Conservation (phyloP, 345 rosid species). For the Eucalyptus erythrocorys region DNA sequence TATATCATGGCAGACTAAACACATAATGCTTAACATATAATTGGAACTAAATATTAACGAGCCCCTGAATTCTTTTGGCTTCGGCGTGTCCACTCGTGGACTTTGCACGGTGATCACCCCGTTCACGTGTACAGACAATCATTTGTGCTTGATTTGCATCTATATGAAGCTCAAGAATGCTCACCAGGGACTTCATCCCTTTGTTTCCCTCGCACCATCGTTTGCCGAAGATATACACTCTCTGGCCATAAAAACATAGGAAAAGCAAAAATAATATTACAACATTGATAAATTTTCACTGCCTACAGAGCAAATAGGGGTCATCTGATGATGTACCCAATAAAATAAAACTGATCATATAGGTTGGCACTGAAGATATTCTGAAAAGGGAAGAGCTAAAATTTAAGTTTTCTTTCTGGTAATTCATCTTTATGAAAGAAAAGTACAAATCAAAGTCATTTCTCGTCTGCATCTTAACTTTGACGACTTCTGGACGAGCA, state of each 20-base stretch:
- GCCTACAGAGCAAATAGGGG: not conserved
- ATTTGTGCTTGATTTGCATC: not conserved
- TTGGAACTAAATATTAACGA: too few species aligned
- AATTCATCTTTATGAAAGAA: not conserved
- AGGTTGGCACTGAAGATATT: not conserved
- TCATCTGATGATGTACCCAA: not conserved
- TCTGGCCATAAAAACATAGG: conserved; percentile 17
- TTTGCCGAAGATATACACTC: conserved; percentile 81
- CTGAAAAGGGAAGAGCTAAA: not conserved
- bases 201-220: conserved; percentile 93
- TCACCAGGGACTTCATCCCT: conserved; percentile 93
- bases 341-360: not conserved
- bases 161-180: not conserved
- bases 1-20: not conserved
- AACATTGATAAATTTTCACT: not conserved
- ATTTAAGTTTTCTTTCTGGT: not conserved
- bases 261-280: not conserved
- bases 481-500: not conserved
- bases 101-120: too few species aligned
- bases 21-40: not conserved
- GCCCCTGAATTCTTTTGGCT: too few species aligned
- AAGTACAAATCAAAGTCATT: not conserved
- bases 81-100: too few species aligned
- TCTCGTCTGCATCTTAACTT: not conserved
- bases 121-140: not conserved